Conservation (phyloP, 345 rosid species). For the Camelina neglecta region DNA sequence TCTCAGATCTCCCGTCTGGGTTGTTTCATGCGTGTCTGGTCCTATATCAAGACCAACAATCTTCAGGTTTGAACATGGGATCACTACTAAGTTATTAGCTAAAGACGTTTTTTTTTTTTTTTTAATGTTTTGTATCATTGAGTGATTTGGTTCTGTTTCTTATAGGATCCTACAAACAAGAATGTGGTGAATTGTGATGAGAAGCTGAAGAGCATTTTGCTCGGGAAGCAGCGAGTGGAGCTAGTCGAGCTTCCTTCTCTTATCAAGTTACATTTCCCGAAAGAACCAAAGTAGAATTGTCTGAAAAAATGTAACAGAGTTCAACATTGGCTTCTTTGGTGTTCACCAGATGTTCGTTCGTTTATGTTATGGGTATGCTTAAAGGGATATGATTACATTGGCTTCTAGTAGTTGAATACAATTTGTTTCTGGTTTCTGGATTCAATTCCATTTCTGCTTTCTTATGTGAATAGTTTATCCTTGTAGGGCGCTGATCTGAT, state of each 20-base stretch:
- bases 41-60: conserved; percentile 84
- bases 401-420: conserved; percentile 24
- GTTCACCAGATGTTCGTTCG: conserved; percentile 20
- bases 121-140: background rate
- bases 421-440: conserved; percentile 16
- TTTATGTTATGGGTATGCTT: conserved; percentile 23
- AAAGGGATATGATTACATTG: no score
- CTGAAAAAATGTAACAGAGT: background rate
- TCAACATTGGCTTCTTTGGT: conserved; percentile 14
- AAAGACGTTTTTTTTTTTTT: background rate
- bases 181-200: conserved; percentile 83
- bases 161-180: conserved; percentile 78
- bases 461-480: background rate
- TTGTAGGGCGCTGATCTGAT: background rate
- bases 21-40: conserved; percentile 89
- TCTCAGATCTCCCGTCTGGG: conserved; percentile 90
- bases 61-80: conserved; percentile 63
- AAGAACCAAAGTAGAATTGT: conserved; percentile 56
- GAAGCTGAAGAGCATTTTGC: conserved; percentile 70
- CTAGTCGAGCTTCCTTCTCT: conserved; percentile 81
- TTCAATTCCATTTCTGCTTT: background rate
- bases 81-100: background rate
- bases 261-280: conserved; percentile 85
- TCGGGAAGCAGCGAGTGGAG: conserved; percentile 80
- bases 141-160: conserved; percentile 13